A percentile compares a stretch with the other conserved stretches of the same genome.
Conservation (phyloP, 371 early-diverging fungal species). For the Mortierella sp. region DNA sequence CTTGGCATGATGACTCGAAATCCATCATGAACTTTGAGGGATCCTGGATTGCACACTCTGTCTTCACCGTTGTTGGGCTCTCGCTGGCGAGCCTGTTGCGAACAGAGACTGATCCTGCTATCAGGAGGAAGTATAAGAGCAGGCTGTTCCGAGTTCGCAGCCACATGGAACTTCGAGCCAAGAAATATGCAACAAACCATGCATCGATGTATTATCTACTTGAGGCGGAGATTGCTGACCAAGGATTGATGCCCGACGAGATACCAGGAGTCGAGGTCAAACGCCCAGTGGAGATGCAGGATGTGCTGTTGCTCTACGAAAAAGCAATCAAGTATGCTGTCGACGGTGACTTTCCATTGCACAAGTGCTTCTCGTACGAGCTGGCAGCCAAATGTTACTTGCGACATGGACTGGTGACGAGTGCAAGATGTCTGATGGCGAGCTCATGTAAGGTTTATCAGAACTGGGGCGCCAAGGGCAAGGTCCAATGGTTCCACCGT, state of each 20-base stretch:
- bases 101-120: slow-evolving; percentile 28
- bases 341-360: slow-evolving; percentile 36
- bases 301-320: slow-evolving; percentile 18
- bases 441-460: slow-evolving; percentile 39
- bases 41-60: slow-evolving; percentile 36
- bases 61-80: slow-evolving; percentile 37
- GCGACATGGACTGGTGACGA: slow-evolving; percentile 36
- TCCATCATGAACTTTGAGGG: slow-evolving; percentile 54
- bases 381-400: slow-evolving; percentile 33
- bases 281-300: too few species aligned
- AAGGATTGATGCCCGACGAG: slow-evolving; percentile 10
- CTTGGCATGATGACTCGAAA: slow-evolving; percentile 44
- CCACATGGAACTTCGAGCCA: slow-evolving; percentile 27
- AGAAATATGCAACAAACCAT: slow-evolving; percentile 44
- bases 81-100: slow-evolving; percentile 28
- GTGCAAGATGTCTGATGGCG: slow-evolving; percentile 24
- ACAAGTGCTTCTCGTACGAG: slow-evolving; percentile 37
- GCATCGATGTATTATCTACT: slow-evolving; percentile 46
- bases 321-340: slow-evolving; percentile 36
- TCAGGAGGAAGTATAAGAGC: slow-evolving; percentile 4
- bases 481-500: slow-evolving; percentile 25
- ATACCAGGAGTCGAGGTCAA: neutral
- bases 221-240: slow-evolving; percentile 50
- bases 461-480: slow-evolving; percentile 43
- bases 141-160: slow-evolving; percentile 23